These are phyloP conservation scores for Xylariomycetidae sp. DNA, from an alignment of 2,329 filamentous ascomycete species.

Conservation along the genomic window DNA sequence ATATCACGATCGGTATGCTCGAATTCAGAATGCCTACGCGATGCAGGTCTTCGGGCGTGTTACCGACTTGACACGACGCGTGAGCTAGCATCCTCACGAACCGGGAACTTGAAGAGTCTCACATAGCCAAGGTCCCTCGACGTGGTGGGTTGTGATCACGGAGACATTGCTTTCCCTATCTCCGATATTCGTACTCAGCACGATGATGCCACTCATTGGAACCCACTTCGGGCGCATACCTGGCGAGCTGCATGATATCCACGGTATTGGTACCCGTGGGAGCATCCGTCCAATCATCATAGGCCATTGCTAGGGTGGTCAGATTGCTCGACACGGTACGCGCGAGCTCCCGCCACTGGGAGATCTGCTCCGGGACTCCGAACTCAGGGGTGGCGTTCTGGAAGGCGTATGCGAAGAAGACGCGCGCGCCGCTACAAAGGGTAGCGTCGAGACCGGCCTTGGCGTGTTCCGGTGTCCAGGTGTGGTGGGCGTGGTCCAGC, in stretches of 20 bases:
- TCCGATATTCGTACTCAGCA: neutral
- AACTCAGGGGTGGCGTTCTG: conserved; percentile 31
- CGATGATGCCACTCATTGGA: neutral
- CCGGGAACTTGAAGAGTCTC: neutral
- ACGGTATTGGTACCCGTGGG: conserved; percentile 20
- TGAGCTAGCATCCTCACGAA: neutral
- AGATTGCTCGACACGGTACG: conserved; percentile 16
- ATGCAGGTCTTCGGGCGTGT: conserved; percentile 33
- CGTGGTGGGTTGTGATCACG: conserved; percentile 4
- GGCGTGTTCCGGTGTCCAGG: conserved; percentile 35
- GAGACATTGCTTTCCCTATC: conserved; percentile 4
- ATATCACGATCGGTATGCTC: conserved; percentile 42
- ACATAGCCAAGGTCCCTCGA: conserved; percentile 7
- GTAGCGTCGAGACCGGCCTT: conserved; percentile 38
- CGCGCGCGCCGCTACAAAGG: conserved; percentile 38
- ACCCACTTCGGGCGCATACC: no score
- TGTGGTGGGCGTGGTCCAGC: conserved; percentile 48
- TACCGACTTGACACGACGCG: conserved; percentile 14
- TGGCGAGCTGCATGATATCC: conserved; percentile 23
- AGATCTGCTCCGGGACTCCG: conserved; percentile 27
- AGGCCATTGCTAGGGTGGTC: conserved; percentile 33
- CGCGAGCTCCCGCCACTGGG: conserved; percentile 31
- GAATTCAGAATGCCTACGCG: conserved; percentile 33
- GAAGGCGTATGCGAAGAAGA: conserved; percentile 40
- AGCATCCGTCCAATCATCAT: conserved; percentile 31